Evolutionary conservation across 1,284 basidiomycete species (phyloP).

Genomic region (Trametes sp.): DNA sequence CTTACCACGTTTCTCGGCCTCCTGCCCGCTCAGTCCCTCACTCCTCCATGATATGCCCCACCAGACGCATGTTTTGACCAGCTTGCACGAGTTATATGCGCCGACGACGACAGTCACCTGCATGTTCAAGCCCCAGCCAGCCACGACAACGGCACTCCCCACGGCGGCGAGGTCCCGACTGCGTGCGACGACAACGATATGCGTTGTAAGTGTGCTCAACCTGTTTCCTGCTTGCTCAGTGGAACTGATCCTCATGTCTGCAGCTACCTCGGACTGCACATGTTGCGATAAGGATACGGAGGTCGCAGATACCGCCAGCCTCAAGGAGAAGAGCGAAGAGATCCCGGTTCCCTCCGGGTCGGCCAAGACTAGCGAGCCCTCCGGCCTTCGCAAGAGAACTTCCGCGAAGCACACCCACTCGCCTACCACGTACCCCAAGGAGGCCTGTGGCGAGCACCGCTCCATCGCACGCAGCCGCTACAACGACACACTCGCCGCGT

Average conservation of each 20-base stretch:
- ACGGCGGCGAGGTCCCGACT: not conserved
- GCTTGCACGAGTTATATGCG: conserved; percentile 41
- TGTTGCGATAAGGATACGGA: conserved; percentile 21
- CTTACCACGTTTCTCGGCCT: not conserved
- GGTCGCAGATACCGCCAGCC: not conserved
- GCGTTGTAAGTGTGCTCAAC: conserved; percentile 5
- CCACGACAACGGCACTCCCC: not conserved
- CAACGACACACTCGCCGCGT: conserved; percentile 40
- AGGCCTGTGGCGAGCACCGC: conserved; percentile 41
- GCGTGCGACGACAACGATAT: not conserved
- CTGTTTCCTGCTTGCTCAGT: not conserved
- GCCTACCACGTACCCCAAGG: conserved; percentile 24
- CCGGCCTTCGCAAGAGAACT: conserved; percentile 36
- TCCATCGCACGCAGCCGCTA: conserved; percentile 40
- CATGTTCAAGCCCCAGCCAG: conserved; percentile 24
- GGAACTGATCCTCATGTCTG: too few relatives aligned
- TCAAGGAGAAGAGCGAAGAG: not conserved
- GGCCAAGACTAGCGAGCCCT: conserved; percentile 12
- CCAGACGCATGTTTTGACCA: conserved; percentile 40
- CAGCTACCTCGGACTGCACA: conserved; percentile 19
- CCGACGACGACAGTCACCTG: conserved; percentile 40
- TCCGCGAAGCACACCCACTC: conserved; percentile 9
- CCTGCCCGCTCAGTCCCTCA: not conserved
- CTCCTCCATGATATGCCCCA: not conserved
- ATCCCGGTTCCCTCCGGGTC: not conserved